Percentiles rank a stretch among this genome's conserved stretches.
phyloP scores from a whole-genome alignment of 192 early-diverging fungal genomes.

The Coemansia sp. region DNA sequence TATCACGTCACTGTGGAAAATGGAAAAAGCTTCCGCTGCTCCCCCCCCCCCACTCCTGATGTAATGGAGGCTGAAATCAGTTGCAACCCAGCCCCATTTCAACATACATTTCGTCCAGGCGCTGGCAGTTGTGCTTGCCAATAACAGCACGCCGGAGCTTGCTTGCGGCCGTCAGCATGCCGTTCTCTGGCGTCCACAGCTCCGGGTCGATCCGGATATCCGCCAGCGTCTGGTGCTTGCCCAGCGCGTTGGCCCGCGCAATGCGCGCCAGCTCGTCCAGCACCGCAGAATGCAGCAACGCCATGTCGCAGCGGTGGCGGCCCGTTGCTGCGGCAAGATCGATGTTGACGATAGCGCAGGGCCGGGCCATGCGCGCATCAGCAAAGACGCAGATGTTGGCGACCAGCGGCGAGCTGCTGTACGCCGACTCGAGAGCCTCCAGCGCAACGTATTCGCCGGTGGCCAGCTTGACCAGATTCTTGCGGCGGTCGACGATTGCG shows the following conservation, averaged over 20 bases:
- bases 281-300: conserved; percentile 1
- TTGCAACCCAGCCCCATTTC: conserved; percentile 22
- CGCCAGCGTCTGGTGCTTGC: conserved; percentile 72
- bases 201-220: conserved; percentile 69
- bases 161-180: conserved; percentile 90
- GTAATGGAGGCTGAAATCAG: too few species aligned
- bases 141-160: conserved; percentile 88
- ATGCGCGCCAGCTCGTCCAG: conserved; percentile 32
- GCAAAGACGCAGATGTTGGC: conserved; percentile 79
- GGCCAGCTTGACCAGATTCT: conserved; percentile 92
- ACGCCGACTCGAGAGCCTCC: conserved; percentile 91
- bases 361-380: conserved; percentile 69
- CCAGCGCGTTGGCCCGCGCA: conserved; percentile 71
- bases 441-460: conserved; percentile 94
- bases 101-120: conserved; percentile 20
- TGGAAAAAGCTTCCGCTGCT: too few species aligned
- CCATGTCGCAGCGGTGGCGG: too few species aligned
- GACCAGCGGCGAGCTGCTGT: conserved; percentile 73
- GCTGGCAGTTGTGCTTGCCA: conserved; percentile 60
- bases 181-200: conserved; percentile 92
- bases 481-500: conserved; percentile 86
- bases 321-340: conserved; percentile 28
- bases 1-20: too few species aligned
- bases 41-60: too few species aligned
- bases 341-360: conserved; percentile 76